Percentiles rank a stretch among this genome's conserved stretches.
phyloP scores from a whole-genome alignment of 75 land plant genomes.

The Ceratopteris richardii region DNA sequence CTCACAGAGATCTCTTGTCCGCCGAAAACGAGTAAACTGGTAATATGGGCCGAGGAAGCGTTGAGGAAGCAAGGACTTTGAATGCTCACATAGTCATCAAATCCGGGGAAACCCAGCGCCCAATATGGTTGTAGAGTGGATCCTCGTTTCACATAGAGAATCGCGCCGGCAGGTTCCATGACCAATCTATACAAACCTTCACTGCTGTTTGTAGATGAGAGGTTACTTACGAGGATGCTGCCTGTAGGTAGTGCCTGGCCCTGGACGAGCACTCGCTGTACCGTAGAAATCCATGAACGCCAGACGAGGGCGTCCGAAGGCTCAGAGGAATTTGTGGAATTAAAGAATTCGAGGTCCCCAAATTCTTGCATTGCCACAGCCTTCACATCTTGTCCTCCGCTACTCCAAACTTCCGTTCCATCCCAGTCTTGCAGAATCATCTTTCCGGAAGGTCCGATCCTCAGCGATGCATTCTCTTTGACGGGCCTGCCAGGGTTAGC shows the following conservation, averaged over 20 bases:
- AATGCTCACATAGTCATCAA: constrained; percentile 8
- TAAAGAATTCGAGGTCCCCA: constrained; percentile 13
- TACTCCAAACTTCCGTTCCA: constrained; percentile 26
- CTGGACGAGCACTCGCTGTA: not conserved
- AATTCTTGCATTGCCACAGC: not conserved
- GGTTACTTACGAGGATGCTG: constrained; percentile 2
- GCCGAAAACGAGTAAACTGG: too few relatives aligned
- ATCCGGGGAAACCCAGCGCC: constrained; percentile 2
- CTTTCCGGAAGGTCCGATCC: constrained; percentile 24
- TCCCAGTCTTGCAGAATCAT: constrained; percentile 28
- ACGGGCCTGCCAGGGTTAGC: constrained; percentile 40
- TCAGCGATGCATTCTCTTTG: constrained; percentile 31
- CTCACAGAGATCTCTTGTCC: too few relatives aligned
- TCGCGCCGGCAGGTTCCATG: constrained; percentile 13
- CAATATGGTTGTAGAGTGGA: constrained; percentile 6
- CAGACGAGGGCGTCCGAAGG: constrained; percentile 10
- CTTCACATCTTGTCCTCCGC: constrained; percentile 5
- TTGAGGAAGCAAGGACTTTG: constrained; percentile 9
- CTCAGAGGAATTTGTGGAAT: constrained; percentile 7
- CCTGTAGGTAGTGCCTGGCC: not conserved
- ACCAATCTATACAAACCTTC: constrained; percentile 13
- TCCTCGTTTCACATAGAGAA: constrained; percentile 2
- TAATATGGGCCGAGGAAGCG: too few relatives aligned
- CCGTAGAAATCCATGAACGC: not conserved
- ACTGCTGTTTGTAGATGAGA: not conserved